Conservation (phyloP, 345 rosid species). For the Pelargonium nanum region DNA sequence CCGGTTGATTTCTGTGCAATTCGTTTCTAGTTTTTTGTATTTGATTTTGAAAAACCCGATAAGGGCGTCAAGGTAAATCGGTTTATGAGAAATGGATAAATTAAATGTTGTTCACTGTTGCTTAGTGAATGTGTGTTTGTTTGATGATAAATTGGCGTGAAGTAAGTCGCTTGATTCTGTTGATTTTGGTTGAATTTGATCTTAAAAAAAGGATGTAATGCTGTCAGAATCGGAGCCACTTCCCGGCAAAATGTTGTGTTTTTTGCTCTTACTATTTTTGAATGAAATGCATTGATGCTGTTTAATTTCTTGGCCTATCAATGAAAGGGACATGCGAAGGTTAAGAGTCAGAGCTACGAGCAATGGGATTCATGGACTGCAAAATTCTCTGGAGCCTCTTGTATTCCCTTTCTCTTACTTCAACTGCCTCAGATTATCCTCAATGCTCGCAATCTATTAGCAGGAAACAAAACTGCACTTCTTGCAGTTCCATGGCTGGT, state of each 20-base stretch:
- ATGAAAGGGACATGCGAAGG: conserved; percentile 30
- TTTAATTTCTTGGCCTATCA: too few species aligned
- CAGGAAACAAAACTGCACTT: conserved; percentile 73
- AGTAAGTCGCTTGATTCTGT: not conserved
- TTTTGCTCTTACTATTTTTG: not conserved
- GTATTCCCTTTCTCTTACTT: conserved; percentile 65
- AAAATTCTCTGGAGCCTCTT: conserved; percentile 59
- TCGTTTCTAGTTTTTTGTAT: conserved; percentile 2
- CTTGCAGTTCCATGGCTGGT: conserved; percentile 92
- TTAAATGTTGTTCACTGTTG: too few species aligned
- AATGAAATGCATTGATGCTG: not conserved
- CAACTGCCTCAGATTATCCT: conserved; percentile 90
- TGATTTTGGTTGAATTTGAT: not conserved
- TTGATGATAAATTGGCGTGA: too few species aligned
- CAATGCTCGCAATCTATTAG: conserved; percentile 63
- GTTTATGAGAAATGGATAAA: too few species aligned
- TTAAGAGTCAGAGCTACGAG: conserved; percentile 29
- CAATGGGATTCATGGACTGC: conserved; percentile 86
- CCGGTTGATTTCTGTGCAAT: not conserved
- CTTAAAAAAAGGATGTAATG: too few species aligned
- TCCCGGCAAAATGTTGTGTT: too few species aligned
- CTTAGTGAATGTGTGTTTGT: too few species aligned
- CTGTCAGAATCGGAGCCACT: too few species aligned
- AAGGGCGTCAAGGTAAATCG: too few species aligned
- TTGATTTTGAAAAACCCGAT: not conserved